A percentile compares a stretch with the other conserved stretches of the same genome.
Conservation (phyloP, 106 monocot species). For the Dioscorea alata region DNA sequence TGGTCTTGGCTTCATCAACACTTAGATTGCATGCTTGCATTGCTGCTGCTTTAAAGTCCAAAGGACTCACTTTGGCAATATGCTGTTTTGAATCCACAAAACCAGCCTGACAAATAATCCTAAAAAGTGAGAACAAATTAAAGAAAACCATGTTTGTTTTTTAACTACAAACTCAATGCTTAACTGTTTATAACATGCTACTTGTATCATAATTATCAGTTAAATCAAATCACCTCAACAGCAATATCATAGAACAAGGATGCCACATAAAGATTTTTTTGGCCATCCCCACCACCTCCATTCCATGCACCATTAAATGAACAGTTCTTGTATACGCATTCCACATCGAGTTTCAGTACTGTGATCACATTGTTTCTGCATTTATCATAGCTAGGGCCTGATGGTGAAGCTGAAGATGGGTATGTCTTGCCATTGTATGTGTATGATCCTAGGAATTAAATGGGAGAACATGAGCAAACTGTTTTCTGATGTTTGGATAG, state of each 20-base stretch:
- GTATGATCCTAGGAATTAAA: neutral
- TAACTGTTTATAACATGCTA: no score
- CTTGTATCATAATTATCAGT: no score
- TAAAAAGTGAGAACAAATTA: no score
- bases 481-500: no score
- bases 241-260: neutral
- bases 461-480: neutral
- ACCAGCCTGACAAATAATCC: constrained; percentile 14
- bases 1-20: constrained; percentile 12
- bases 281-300: neutral
- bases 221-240: neutral
- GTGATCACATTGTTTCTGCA: neutral
- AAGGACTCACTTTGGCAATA: constrained; percentile 20
- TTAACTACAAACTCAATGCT: no score
- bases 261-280: neutral
- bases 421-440: neutral
- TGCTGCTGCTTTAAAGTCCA: constrained; percentile 23
- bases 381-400: neutral
- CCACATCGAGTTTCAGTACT: neutral
- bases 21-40: constrained; percentile 19
- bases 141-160: no score
- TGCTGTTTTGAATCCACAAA: constrained; percentile 14
- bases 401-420: neutral
- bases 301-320: neutral
- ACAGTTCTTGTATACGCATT: neutral